Base-by-base conservation (phyloP, 2,329 filamentous ascomycete genomes). In the Fonsecaea nubica region DNA sequence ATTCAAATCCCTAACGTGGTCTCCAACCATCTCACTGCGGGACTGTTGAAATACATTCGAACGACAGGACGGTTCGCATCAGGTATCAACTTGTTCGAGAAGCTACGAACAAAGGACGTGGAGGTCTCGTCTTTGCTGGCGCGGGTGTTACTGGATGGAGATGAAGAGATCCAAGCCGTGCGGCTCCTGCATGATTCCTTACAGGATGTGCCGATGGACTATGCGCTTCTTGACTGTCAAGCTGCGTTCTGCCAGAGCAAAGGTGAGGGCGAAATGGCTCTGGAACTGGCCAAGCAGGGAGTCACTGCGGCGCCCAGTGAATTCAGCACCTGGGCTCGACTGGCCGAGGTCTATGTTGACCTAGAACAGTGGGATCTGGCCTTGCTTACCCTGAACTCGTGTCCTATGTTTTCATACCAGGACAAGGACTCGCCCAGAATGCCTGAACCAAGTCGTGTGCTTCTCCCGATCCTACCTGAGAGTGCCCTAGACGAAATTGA, bases 351-450 rank as follows among this genome's bases (percentile, higher is more conserved):
- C 36, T 99, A 99, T 73, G 92, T 98, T 63, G 87, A 90, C 58
- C 87, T 96, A 80, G 95, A 99, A 77, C 92, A 96, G 76, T 99
- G 95, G 93, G 95, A 98, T 76, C 88, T 98, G 72, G 95, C 95
- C 0, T 85, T 99, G 30, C 89, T 96, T 4, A 98, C 95, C 3
- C 85, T 99, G 60, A 99, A 99, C 80, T 99, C 95, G 18, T 99
- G 95, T 78, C 95, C 95, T 8, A 99, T 99, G 95, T 99, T 99
- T 79, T 99, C 95, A 6, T 98, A 99, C 78, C 95, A 98, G 79
- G 95, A 99, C 80, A 98, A 97, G 79, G 95, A 99, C 77, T 90
- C 93, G 5, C 95, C 95, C 3, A 82, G 95, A 66, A 94, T 98
- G 90, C 95, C 95, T 1, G 93, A 97, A 75, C 93, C 95, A 0